phyloP scores from a whole-genome alignment of 768 basidiomycete genomes.

The Galerina sulciceps region DNA sequence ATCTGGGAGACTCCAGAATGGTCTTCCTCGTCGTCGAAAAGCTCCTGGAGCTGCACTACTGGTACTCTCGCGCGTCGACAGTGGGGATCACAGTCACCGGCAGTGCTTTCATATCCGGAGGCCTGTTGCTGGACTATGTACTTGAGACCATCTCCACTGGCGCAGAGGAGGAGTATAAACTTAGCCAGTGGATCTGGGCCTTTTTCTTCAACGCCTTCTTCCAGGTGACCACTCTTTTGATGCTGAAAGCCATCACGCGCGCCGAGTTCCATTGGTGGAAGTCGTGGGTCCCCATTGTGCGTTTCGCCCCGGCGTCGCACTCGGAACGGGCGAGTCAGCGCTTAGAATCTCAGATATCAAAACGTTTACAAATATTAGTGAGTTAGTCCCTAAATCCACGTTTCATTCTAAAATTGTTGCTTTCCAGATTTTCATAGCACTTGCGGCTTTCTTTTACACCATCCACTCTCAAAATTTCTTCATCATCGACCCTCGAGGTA shows the following conservation, averaged over 20 bases:
- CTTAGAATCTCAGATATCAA: background rate
- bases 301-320: constrained; percentile 26
- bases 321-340: constrained; percentile 32
- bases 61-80: constrained; percentile 37
- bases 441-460: background rate
- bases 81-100: constrained; percentile 32
- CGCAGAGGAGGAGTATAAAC: background rate
- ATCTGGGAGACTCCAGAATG: constrained; percentile 10
- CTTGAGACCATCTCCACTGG: background rate
- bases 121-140: constrained; percentile 10
- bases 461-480: background rate
- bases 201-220: background rate
- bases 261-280: constrained; percentile 23
- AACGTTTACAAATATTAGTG: background rate
- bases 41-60: constrained; percentile 30
- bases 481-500: background rate
- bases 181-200: background rate
- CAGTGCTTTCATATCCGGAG: constrained; percentile 21
- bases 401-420: background rate
- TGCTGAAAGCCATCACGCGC: constrained; percentile 29
- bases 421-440: background rate
- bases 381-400: background rate
- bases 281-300: constrained; percentile 21
- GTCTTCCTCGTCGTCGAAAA: constrained; percentile 6
- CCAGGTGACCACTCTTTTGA: constrained; percentile 21